Conservation (phyloP, 192 early-diverging fungal species). For the Diversispora epigaea region DNA sequence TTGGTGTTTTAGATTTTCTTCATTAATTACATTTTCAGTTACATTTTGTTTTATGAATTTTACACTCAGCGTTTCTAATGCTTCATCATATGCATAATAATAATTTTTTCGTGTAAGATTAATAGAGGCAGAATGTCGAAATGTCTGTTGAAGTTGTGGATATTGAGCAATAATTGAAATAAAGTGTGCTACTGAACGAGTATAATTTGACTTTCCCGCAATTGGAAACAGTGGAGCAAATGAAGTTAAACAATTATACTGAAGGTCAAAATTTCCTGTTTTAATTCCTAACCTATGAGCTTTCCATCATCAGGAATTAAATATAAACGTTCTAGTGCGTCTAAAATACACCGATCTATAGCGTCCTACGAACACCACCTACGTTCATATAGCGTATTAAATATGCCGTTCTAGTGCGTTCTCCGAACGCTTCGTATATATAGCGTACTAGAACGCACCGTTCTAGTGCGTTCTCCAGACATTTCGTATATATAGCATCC, state of each 20-base stretch:
- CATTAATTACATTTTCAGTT: no score
- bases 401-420: no score
- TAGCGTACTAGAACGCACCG: no score
- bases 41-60: conserved; percentile 23
- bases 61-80: neutral
- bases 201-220: conserved; percentile 2
- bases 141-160: neutral
- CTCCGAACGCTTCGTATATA: no score
- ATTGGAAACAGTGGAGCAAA: conserved; percentile 22
- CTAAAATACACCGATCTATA: no score
- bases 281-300: conserved; percentile 1
- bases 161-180: neutral
- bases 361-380: no score
- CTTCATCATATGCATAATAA: conserved; percentile 21
- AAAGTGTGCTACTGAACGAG: neutral
- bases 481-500: no score
- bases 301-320: no score
- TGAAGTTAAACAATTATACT: neutral
- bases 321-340: no score
- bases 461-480: no score
- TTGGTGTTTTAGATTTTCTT: no score
- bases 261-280: neutral
- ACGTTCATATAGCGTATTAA: no score
- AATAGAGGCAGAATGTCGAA: neutral
- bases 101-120: conserved; percentile 15